Evolutionary conservation across 1,284 basidiomycete genomes (phyloP).

Genomic region (Vanrija sp.): DNA sequence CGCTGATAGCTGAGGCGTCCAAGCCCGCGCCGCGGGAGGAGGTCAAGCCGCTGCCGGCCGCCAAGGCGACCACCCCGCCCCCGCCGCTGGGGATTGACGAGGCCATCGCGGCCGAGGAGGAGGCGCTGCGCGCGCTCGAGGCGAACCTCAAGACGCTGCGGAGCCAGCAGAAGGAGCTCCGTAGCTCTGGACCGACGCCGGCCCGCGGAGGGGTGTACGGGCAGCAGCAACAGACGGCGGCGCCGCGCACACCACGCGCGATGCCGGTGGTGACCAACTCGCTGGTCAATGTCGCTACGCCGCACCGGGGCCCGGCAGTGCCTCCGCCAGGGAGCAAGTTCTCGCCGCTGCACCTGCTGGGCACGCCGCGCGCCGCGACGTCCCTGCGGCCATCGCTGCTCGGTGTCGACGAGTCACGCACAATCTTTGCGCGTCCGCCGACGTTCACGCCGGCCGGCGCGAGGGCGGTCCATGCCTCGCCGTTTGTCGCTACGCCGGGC

Average conservation of each 20-base stretch:
- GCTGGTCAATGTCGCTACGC: slow-evolving; percentile 26
- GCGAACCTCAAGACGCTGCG: slow-evolving; percentile 28
- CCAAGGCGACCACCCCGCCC: background rate
- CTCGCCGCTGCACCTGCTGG: slow-evolving; percentile 30
- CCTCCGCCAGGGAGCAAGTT: slow-evolving; percentile 25
- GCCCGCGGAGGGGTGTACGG: background rate
- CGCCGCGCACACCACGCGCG: background rate
- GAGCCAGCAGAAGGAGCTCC: slow-evolving; percentile 1
- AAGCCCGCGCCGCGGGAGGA: background rate
- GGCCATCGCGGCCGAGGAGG: slow-evolving; percentile 44
- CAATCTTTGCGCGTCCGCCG: background rate
- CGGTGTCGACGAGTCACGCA: background rate
- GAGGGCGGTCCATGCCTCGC: background rate
- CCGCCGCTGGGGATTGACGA: slow-evolving; percentile 34
- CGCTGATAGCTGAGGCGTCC: slow-evolving; percentile 30
- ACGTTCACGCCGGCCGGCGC: slow-evolving; percentile 7
- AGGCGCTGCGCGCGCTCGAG: slow-evolving; percentile 36
- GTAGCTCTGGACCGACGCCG: background rate
- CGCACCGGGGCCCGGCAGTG: slow-evolving; percentile 12
- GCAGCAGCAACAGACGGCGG: background rate
- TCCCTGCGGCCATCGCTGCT: background rate
- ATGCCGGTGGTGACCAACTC: slow-evolving; percentile 33
- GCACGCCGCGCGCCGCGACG: slow-evolving; percentile 27
- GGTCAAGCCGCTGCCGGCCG: background rate
- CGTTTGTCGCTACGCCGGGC: background rate